Base-by-base conservation (phyloP, 148 eudicot species). In the Silene uniflora region DNA sequence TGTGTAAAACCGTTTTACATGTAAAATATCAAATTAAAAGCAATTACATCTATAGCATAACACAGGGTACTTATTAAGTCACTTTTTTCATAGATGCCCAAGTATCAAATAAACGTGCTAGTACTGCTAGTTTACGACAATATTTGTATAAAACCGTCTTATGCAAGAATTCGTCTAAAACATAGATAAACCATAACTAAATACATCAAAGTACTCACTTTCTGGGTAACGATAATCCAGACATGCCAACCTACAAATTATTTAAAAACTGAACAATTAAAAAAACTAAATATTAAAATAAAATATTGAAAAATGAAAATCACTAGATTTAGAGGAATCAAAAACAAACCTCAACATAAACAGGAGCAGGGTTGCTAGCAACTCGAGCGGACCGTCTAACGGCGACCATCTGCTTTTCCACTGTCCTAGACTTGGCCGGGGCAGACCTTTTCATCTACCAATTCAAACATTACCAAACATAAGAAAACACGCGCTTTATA, bases 331-430 rank as follows among this genome's bases (percentile, higher is more conserved):
- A 32, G 9, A 44, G 16, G n/a, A n/a, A 3, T 65, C 60, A 35
- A 21, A 73, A 75, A 85, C 87, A 24, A 60, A 88, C 72, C 79
- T 90, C 88, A 25, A 67, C 79, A 76, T 88, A 90, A 52, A 79
- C 83, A 23, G 94, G 97, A 56, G 89, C 89, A 19, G 98, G 84
- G 32, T 88, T 78, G 47, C 84, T 85, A 42, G 89, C 83, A 56
- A 91, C 83, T n/a, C 98, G 86, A 77, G 83, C 71, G 14, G 98
- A 93, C 71, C 98, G 84, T 81, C 98, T 82, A 0, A 93, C 91
- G 12, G 87, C 82, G 4, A 93, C 87, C 69, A 86, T 49, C 76
- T 86, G 78, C 77, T 84, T 91, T 68, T 83, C 83, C 12, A 79
- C 46, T 22, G 75, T 67, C 2, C 89, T 82, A 54, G 91, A 88